Percentiles rank a stretch among this genome's conserved stretches.
phyloP scores from a whole-genome alignment of 2,329 filamentous ascomycete genomes.

The Aspergillaceae sp. region DNA sequence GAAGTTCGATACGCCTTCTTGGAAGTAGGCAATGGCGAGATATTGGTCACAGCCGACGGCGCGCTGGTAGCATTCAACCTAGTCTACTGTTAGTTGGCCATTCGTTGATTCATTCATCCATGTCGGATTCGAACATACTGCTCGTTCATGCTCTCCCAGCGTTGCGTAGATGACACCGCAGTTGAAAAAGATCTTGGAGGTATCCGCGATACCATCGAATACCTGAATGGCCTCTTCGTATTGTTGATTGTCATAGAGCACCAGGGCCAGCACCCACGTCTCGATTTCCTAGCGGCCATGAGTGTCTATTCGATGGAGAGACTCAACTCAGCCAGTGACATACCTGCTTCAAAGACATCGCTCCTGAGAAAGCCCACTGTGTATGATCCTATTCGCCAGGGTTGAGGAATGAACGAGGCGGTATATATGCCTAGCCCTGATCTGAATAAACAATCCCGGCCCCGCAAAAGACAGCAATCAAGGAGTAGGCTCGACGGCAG shows the following conservation, averaged over 20 bases:
- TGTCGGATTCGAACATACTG: constrained; percentile 50
- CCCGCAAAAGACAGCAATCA: background rate
- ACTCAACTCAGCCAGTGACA: constrained; percentile 11
- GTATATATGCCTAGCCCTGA: too few relatives aligned
- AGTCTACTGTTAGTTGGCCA: constrained; percentile 2
- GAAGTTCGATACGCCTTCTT: constrained; percentile 97
- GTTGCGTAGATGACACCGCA: constrained; percentile 97
- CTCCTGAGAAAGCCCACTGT: background rate
- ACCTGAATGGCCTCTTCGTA: constrained; percentile 80
- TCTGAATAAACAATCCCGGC: background rate
- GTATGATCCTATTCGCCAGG: too few relatives aligned
- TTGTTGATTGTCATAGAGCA: constrained; percentile 91
- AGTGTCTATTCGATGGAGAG: constrained; percentile 1
- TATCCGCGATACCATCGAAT: constrained; percentile 84
- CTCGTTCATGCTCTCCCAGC: constrained; percentile 88
- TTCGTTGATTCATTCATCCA: constrained; percentile 1
- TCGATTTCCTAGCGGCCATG: constrained; percentile 72
- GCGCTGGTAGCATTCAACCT: constrained; percentile 93
- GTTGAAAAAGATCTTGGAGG: constrained; percentile 97
- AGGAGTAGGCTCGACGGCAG: background rate
- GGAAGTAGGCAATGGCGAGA: constrained; percentile 94
- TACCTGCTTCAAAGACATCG: constrained; percentile 56
- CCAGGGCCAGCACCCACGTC: constrained; percentile 89
- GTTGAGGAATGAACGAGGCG: too few relatives aligned
- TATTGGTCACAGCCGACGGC: constrained; percentile 88